Conservation (phyloP, 2,329 filamentous ascomycete species). For the Xylariales sp. region DNA sequence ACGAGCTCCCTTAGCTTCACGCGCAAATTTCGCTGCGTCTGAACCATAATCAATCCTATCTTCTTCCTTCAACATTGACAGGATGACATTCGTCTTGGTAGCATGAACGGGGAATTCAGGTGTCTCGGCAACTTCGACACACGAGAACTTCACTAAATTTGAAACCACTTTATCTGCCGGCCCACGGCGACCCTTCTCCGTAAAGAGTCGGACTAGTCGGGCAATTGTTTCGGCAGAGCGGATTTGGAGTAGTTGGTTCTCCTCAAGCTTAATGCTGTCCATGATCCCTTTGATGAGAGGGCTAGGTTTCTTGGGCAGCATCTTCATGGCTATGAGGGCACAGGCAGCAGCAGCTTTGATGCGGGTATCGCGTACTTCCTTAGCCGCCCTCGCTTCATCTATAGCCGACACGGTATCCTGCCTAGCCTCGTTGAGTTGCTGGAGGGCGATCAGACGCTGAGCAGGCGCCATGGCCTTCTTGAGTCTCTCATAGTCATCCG, state of each 20-base stretch:
- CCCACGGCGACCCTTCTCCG: conserved; percentile 79
- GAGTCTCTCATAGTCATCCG: conserved; percentile 85
- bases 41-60: conserved; percentile 87
- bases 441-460: conserved; percentile 84
- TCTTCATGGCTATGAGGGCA: conserved; percentile 86
- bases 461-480: conserved; percentile 91
- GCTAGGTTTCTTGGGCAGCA: conserved; percentile 92
- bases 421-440: conserved; percentile 82
- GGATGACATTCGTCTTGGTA: conserved; percentile 79
- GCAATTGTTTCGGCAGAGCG: conserved; percentile 89
- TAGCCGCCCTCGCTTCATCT: conserved; percentile 80
- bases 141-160: conserved; percentile 97
- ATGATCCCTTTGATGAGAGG: conserved; percentile 95
- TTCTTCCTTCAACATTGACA: conserved; percentile 97
- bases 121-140: conserved; percentile 96
- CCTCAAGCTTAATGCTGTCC: conserved; percentile 97
- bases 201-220: conserved; percentile 86
- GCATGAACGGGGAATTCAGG: conserved; percentile 92
- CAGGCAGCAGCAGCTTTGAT: conserved; percentile 88
- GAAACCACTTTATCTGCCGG: conserved; percentile 96
- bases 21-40: conserved; percentile 89
- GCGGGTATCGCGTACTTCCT: conserved; percentile 84
- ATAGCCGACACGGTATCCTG: conserved; percentile 77
- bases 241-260: conserved; percentile 87
- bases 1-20: conserved; percentile 86